Conservation (phyloP, 306 rosid genomes). For the Corylus heterophylla region DNA sequence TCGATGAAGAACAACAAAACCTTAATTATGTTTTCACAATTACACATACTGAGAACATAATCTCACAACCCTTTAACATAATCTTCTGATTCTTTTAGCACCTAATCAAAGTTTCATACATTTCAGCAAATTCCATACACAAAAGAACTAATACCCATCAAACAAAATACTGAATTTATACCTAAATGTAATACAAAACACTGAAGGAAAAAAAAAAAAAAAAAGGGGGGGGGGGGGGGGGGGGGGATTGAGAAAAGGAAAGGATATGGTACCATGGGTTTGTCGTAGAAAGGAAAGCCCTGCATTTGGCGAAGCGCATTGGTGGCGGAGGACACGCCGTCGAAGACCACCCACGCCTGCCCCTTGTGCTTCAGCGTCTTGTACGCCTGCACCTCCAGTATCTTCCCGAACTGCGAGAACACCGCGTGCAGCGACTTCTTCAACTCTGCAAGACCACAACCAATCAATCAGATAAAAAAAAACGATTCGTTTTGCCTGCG, state of each 20-base stretch:
- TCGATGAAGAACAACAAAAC: not conserved
- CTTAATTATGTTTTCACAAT: too few species aligned
- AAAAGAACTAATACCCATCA: not conserved
- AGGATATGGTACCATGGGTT: slow-evolving; percentile 68
- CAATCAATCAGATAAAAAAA: not conserved
- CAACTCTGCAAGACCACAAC: slow-evolving; percentile 53
- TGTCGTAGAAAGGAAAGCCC: slow-evolving; percentile 96
- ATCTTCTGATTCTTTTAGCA: not conserved
- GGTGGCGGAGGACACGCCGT: slow-evolving; percentile 81
- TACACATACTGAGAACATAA: not conserved
- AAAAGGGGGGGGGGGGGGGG: too few species aligned
- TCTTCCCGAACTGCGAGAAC: slow-evolving; percentile 96
- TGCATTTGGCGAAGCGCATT: slow-evolving; percentile 97
- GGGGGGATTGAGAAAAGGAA: not conserved
- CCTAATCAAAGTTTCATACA: not conserved
- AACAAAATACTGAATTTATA: not conserved
- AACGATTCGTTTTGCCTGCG: not conserved
- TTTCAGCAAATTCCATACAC: not conserved
- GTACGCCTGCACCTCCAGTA: slow-evolving; percentile 83
- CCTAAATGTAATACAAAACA: not conserved
- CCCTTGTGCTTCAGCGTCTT: slow-evolving; percentile 94
- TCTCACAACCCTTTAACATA: not conserved
- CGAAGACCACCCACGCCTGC: slow-evolving; percentile 96
- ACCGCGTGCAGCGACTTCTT: slow-evolving; percentile 88
- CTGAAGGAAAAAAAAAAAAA: not conserved